Base-by-base conservation (phyloP, 2,329 filamentous ascomycete genomes). In the Ophiostoma populinum region DNA sequence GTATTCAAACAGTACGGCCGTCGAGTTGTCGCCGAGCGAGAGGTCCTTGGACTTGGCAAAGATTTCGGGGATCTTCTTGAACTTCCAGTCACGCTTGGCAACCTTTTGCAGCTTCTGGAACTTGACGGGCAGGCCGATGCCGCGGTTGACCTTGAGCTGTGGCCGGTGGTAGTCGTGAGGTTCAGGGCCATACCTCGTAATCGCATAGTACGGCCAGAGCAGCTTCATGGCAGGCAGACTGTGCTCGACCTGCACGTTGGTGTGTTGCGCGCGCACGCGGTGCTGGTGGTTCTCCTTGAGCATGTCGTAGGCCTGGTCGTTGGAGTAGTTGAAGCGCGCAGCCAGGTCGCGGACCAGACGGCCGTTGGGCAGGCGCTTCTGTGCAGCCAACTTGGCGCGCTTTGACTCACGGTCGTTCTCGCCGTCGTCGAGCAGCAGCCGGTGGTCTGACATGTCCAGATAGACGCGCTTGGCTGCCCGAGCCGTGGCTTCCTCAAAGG, bases 261-360 rank as follows among this genome's bases (percentile, higher is more conserved):
- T 83, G 41, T 98, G 70, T 2, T 83, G 92, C 35, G 85, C 90
- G 45, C 90, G 75, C 41, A 98, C 81, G 56, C 93, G 95, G 64
- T 82, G 85, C 57, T 92, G 83, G 50, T 92, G 86, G 50, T 94
- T 95, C 55, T 93, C 85, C 56, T 95, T 95, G 29, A 98, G 69
- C 40, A 85, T 73, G 50, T 95, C 86, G 53, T 98, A 98, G 2
- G 86, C 86, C 40, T 90, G 80, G 49, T 98, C 90, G 43, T 95
- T 95, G 20, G 86, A 93, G 39, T 92, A 80, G 51, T 95, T 95
- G 64, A 93, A 98, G 27, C 87, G 76, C 45, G 78, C 71, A 24
- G 71, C 71, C 24, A 93, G 67, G 37, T 81, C 75, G 36, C 77
- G 79, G 3, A 75, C 73, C 27, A 83, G 58, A 34, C 74, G 77